Percentiles rank a stretch among this genome's conserved stretches.
Evolutionary conservation across 345 rosid species (phyloP).

Genomic region (Microthlaspi erraticum): DNA sequence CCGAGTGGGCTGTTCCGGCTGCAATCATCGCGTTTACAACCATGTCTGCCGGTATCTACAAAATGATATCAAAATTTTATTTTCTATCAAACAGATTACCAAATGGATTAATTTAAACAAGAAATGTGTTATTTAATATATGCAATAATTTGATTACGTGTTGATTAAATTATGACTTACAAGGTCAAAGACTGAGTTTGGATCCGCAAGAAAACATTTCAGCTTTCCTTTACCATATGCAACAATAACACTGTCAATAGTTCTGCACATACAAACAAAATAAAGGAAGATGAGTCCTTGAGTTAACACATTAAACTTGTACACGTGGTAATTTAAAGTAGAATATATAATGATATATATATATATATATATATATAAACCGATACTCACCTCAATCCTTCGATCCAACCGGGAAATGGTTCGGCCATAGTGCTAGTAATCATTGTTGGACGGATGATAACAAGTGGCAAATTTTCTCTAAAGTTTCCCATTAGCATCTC

Average conservation of each 20-base stretch:
- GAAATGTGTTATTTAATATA: slow-evolving; percentile 16
- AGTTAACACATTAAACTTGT: slow-evolving; percentile 7
- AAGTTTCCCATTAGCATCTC: slow-evolving; percentile 67
- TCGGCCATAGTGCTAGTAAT: slow-evolving; percentile 70
- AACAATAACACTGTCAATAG: slow-evolving; percentile 58
- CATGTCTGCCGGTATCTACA: slow-evolving; percentile 49
- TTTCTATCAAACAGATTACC: slow-evolving; percentile 2
- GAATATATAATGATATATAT: too few species aligned
- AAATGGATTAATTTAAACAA: slow-evolving; percentile 3
- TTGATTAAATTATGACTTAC: slow-evolving; percentile 45
- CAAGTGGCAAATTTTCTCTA: slow-evolving; percentile 62
- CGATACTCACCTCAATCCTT: slow-evolving; percentile 63
- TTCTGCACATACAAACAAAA: slow-evolving; percentile 48
- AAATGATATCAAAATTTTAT: not conserved
- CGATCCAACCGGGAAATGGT: slow-evolving; percentile 90
- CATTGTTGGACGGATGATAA: slow-evolving; percentile 70
- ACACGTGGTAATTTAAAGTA: too few species aligned
- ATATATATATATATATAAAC: not conserved
- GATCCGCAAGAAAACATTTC: slow-evolving; percentile 49
- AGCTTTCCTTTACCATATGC: slow-evolving; percentile 62
- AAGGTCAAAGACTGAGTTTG: slow-evolving; percentile 50
- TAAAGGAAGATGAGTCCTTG: not conserved
- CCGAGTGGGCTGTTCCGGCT: slow-evolving; percentile 36
- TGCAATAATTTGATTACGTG: slow-evolving; percentile 5
- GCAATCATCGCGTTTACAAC: slow-evolving; percentile 44